phyloP scores from a whole-genome alignment of 1,139 yeast species.

The Yamadazyma mexicana region DNA sequence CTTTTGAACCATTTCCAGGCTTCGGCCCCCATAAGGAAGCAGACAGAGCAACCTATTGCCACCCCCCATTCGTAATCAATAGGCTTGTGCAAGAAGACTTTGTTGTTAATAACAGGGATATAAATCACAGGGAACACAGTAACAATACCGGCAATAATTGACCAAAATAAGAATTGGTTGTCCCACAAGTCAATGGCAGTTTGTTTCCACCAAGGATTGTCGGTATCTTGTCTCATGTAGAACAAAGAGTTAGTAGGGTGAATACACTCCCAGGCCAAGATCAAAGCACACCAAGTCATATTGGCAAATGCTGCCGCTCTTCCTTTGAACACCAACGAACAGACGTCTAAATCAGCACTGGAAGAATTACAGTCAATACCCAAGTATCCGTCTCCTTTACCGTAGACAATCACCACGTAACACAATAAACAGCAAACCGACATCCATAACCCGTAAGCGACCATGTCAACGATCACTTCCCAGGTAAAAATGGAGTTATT shows the following conservation, averaged over 20 bases:
- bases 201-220: constrained; percentile 57
- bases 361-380: constrained; percentile 61
- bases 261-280: constrained; percentile 89
- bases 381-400: constrained; percentile 64
- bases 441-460: constrained; percentile 72
- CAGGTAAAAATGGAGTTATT: constrained; percentile 63
- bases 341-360: constrained; percentile 25
- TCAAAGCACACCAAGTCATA: constrained; percentile 88
- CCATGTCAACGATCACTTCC: constrained; percentile 73
- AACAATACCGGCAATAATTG: constrained; percentile 68
- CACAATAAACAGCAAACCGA: constrained; percentile 71
- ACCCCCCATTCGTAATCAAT: constrained; percentile 86
- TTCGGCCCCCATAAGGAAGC: constrained; percentile 64
- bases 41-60: constrained; percentile 61
- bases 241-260: constrained; percentile 76
- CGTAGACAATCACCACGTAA: constrained; percentile 66
- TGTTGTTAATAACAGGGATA: constrained; percentile 81
- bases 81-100: constrained; percentile 73
- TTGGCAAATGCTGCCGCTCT: constrained; percentile 81
- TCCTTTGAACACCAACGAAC: constrained; percentile 71
- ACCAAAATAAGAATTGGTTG: constrained; percentile 83
- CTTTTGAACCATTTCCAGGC: constrained; percentile 69
- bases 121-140: constrained; percentile 82
- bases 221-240: constrained; percentile 69
- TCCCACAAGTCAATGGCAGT: constrained; percentile 65